Evolutionary conservation across 305 asterid species (phyloP).

Genomic region (Salvia sclarea): DNA sequence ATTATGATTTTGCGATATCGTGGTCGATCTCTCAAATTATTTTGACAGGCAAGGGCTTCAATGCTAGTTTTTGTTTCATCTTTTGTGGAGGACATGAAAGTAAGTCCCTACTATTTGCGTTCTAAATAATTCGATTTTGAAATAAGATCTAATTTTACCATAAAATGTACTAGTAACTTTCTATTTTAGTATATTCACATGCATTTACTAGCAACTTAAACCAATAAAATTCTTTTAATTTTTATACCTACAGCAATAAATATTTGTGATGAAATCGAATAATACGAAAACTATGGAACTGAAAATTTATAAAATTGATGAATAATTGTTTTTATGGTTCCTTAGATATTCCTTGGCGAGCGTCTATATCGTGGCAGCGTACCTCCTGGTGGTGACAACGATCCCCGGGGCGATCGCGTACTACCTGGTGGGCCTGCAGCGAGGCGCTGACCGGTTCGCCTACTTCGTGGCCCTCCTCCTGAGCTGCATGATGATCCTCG

Average conservation of each 20-base stretch:
- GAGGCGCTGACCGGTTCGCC: constrained; percentile 39
- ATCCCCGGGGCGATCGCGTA: constrained; percentile 56
- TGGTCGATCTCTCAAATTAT: neutral
- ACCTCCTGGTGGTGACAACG: constrained; percentile 39
- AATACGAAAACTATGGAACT: too few relatives aligned
- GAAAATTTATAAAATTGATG: too few relatives aligned
- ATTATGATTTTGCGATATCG: too few relatives aligned
- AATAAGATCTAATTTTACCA: too few relatives aligned
- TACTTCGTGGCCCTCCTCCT: constrained; percentile 45
- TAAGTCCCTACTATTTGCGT: constrained; percentile 2
- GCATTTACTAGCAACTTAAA: too few relatives aligned
- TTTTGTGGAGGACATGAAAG: constrained; percentile 68
- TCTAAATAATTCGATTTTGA: too few relatives aligned
- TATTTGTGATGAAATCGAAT: too few relatives aligned
- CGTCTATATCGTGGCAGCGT: constrained; percentile 50
- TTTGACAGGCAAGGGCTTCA: constrained; percentile 56
- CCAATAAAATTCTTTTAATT: too few relatives aligned
- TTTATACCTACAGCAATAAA: too few relatives aligned
- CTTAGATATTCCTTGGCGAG: constrained; percentile 55
- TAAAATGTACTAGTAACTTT: too few relatives aligned
- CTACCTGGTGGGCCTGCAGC: constrained; percentile 56
- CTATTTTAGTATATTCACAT: too few relatives aligned
- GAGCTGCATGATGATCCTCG: constrained; percentile 50
- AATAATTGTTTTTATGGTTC: too few relatives aligned
- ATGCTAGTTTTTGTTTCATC: constrained; percentile 53